Base-by-base conservation (phyloP, 345 rosid species). In the Bretschneidera sinensis region DNA sequence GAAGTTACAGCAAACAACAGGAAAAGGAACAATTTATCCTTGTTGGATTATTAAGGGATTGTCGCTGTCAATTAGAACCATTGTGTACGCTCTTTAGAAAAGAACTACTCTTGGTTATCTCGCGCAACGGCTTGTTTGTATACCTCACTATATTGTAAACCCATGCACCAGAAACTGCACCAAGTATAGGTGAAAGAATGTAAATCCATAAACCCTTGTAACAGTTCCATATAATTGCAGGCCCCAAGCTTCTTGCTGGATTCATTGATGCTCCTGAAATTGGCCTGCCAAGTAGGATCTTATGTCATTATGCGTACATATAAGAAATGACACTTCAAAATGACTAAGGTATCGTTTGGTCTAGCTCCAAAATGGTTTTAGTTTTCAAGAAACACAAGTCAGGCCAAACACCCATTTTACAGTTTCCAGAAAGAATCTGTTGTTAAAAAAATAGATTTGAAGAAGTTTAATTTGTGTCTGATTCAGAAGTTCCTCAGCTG, bases 261-360 rank as follows among this genome's bases (percentile, higher is more conserved):
- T 88, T 88, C 96, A 88, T 88, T 6, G 96, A 88, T 28, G 96
- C 96, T 60, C 96, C 96, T 17, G 96, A 76, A 5, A 88, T 74
- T 48, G 96, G 83, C 72, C 92, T 88, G 74, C 22, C 0, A 39
- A 22, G 45, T 39, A 5, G 45, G 45, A 39, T 39, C 1, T 5
- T 13, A 39, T 5, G 2, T 39, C 45, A 11, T 39, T 14, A 48
- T 5, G 28, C 52, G 25, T 15, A 24, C 0, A n/a, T n/a, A n/a
- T n/a, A n/a, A n/a, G n/a, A n/a, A n/a, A n/a, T n/a, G n/a, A n/a
- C n/a, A n/a, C n/a, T n/a, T n/a, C n/a, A n/a, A n/a, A n/a, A n/a
- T n/a, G n/a, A n/a, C n/a, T n/a, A n/a, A n/a, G n/a, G n/a, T n/a
- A n/a, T n/a, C n/a, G n/a, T n/a, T n/a, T n/a, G n/a, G n/a, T n/a